Evolutionary conservation across 345 rosid species (phyloP), one percentile per base, ranked within the genome.

Genomic region (Syzygium aromaticum): DNA sequence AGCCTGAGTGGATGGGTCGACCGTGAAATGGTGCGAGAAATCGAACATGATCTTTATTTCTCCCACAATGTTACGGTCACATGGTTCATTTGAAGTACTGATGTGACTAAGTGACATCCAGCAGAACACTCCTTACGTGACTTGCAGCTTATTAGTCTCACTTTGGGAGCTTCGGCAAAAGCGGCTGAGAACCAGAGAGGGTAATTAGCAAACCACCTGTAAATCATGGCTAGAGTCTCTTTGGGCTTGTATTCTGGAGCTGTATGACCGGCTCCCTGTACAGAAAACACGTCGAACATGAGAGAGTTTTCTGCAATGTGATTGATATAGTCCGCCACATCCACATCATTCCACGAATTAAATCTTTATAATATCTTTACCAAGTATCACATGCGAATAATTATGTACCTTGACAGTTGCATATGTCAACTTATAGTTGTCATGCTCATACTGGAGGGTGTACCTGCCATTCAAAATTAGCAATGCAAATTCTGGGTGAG

Each of bases 371-470:
- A 16, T 22, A 21, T 49, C 85, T 84, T 27, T 51, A 15, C 85
- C 30, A 33, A 84, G 7, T 13, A 33, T 8, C 40, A 57, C 4
- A 27, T 13, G 22, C 17, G 51, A 54, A 84, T 54, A n/a, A 22
- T 84, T 27, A 13, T 51, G 15, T 88, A 85, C 91, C 87, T 88
- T 90, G 23, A 90, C 85, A 28, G 91, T 90, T 3, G 89, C 86
- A 82, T 87, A 90, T 54, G 88, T 88, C 64, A 90, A 52, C 30
- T 87, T 85, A 16, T 86, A 53, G 52, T 53, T 51, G 13, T 49
- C 12, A 7, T 87, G 14, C 6, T 38, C n/a, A 54, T 64, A 84
- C 84, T 83, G 77, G 16, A 54, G 16, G 19, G 90, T 88, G 53
- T 87, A 90, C 61, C 91, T 88, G 40, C 43, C 14, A 77, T 10